Conservation (phyloP, 106 monocot species). For the Apostasia ramifera region DNA sequence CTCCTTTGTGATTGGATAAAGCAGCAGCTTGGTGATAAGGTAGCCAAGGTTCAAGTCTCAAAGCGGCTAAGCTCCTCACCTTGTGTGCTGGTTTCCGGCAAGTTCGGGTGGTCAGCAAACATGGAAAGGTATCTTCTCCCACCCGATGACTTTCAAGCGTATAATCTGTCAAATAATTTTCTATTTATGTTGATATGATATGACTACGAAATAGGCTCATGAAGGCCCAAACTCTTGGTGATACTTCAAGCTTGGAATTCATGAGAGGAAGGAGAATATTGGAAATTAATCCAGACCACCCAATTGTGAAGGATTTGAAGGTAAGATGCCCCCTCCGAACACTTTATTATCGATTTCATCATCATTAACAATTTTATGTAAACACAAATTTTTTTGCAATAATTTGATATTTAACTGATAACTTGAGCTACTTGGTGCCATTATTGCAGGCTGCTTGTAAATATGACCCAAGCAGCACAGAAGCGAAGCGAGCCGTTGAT, state of each 20-base stretch:
- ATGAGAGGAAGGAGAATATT: conserved; percentile 92
- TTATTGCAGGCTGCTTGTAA: conserved; percentile 85
- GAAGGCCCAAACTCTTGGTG: conserved; percentile 93
- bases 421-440: not conserved
- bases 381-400: too few species aligned
- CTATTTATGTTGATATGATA: too few species aligned
- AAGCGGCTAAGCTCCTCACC: conserved; percentile 91
- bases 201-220: conserved; percentile 49
- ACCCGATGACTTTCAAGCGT: too few species aligned
- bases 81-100: conserved; percentile 95
- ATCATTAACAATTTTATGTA: too few species aligned
- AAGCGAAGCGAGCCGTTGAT: conserved; percentile 91
- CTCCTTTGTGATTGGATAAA: conserved; percentile 96
- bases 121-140: conserved; percentile 64
- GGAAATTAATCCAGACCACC: conserved; percentile 90
- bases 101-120: conserved; percentile 97
- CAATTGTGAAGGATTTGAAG: conserved; percentile 82
- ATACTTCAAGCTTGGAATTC: conserved; percentile 89
- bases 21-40: conserved; percentile 91
- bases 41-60: conserved; percentile 91
- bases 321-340: conserved; percentile 29
- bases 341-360: too few species aligned
- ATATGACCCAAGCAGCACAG: conserved; percentile 70
- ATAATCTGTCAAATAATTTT: too few species aligned
- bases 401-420: not conserved